Percentiles rank a stretch among this genome's conserved stretches.
Evolutionary conservation across 2,329 filamentous ascomycete species (phyloP).

Genomic region (Podosphaera xanthii): DNA sequence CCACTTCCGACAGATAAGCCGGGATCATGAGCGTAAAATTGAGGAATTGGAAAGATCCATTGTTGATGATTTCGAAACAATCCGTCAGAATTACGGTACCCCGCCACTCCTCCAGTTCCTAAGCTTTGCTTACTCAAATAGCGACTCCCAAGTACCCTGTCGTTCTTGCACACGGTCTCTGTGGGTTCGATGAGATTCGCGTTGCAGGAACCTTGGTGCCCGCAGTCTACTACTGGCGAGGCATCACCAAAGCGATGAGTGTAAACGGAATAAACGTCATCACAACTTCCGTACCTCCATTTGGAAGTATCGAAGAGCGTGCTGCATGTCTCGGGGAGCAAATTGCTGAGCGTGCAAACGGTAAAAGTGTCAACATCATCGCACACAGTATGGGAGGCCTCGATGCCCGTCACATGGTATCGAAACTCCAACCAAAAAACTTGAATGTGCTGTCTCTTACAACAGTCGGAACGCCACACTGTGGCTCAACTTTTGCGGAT

Average conservation of each 20-base stretch:
- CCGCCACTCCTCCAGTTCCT: not conserved
- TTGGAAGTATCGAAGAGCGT: constrained; percentile 35
- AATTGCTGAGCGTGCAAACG: constrained; percentile 24
- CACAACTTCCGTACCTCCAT: constrained; percentile 36
- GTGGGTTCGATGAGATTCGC: constrained; percentile 37
- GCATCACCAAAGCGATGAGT: constrained; percentile 33
- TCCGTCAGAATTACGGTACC: constrained; percentile 33
- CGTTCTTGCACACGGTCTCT: constrained; percentile 40
- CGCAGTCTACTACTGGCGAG: constrained; percentile 39
- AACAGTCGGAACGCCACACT: constrained; percentile 19
- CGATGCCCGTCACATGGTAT: constrained; percentile 42
- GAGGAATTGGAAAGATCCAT: constrained; percentile 28
- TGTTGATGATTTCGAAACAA: constrained; percentile 35
- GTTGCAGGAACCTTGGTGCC: constrained; percentile 27
- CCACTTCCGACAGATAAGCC: not conserved
- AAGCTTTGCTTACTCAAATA: constrained; percentile 4
- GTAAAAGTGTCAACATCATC: constrained; percentile 49
- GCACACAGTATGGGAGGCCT: constrained; percentile 47
- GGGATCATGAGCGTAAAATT: constrained; percentile 23
- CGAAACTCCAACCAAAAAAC: constrained; percentile 24
- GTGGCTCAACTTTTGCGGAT: constrained; percentile 27
- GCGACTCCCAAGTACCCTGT: constrained; percentile 34
- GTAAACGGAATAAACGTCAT: constrained; percentile 32
- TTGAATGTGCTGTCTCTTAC: constrained; percentile 22
- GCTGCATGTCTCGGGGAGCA: constrained; percentile 31